phyloP scores from a whole-genome alignment of 2,329 filamentous ascomycete genomes.

The Pyrenophora teres region DNA sequence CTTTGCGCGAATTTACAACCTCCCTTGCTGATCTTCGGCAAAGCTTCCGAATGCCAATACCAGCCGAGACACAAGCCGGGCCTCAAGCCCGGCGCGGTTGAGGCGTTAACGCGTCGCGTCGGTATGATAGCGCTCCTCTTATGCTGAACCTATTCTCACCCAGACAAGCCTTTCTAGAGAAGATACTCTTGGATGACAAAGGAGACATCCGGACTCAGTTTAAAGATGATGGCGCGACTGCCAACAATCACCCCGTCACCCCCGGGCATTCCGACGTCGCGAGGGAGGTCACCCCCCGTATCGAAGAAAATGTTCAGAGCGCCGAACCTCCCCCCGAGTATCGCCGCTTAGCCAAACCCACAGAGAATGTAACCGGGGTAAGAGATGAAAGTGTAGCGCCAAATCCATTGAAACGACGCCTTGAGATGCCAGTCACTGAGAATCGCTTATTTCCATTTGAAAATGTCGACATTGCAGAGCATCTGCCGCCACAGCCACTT shows the following conservation, averaged over 20 bases:
- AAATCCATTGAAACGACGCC: slow-evolving; percentile 35
- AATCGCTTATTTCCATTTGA: slow-evolving; percentile 27
- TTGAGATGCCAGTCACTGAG: slow-evolving; percentile 19
- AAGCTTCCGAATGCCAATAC: slow-evolving; percentile 39
- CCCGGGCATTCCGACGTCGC: neutral
- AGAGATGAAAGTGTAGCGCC: neutral
- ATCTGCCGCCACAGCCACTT: slow-evolving; percentile 33
- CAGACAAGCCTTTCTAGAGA: slow-evolving; percentile 33
- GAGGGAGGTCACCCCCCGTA: slow-evolving; percentile 3
- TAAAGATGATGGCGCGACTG: slow-evolving; percentile 6
- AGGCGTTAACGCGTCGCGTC: slow-evolving; percentile 41
- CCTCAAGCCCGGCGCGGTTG: slow-evolving; percentile 40
- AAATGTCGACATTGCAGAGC: slow-evolving; percentile 29
- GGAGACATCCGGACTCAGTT: slow-evolving; percentile 34
- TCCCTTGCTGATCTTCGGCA: slow-evolving; percentile 14
- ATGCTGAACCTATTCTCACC: slow-evolving; percentile 15
- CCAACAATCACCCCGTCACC: neutral
- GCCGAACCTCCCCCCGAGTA: neutral
- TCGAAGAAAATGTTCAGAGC: slow-evolving; percentile 2
- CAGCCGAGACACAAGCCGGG: slow-evolving; percentile 43
- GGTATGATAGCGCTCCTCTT: slow-evolving; percentile 20
- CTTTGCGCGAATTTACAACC: neutral
- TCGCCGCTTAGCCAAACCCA: neutral
- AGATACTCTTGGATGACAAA: slow-evolving; percentile 35
- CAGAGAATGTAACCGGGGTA: neutral